These are phyloP conservation scores for Licmophora abbreviata DNA, from an alignment of 108 stramenopile species.

Conservation along the genomic window DNA sequence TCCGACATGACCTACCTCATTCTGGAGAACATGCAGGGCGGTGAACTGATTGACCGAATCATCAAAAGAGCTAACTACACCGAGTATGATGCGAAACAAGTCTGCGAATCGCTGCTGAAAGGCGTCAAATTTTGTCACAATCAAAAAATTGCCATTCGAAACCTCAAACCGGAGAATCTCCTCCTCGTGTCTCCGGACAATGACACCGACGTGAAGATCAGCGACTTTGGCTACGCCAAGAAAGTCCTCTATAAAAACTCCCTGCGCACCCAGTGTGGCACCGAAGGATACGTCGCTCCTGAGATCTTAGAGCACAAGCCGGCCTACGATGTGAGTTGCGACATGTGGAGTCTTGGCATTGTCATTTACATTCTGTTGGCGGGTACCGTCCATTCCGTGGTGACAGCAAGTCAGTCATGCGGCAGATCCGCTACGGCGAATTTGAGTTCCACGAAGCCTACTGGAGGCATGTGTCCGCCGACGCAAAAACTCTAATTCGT, in stretches of 20 bases:
- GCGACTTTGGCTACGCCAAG: constrained; percentile 96
- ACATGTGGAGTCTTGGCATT: constrained; percentile 97
- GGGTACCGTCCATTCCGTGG: constrained; percentile 89
- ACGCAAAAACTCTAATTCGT: constrained; percentile 78
- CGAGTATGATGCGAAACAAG: constrained; percentile 63
- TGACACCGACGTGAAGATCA: constrained; percentile 90
- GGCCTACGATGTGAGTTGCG: constrained; percentile 62
- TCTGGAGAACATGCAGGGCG: constrained; percentile 76
- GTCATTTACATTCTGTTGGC: constrained; percentile 88
- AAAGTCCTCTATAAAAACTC: constrained; percentile 51
- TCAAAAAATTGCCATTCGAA: constrained; percentile 69
- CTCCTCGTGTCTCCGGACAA: constrained; percentile 53
- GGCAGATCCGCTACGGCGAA: constrained; percentile 71
- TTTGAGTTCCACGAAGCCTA: constrained; percentile 77
- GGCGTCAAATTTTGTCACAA: constrained; percentile 82
- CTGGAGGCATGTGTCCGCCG: constrained; percentile 70
- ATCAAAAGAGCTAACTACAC: constrained; percentile 66
- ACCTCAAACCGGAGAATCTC: constrained; percentile 85
- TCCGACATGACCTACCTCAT: constrained; percentile 60
- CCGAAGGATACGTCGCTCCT: constrained; percentile 84
- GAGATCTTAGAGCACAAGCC: constrained; percentile 62
- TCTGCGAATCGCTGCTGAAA: constrained; percentile 45
- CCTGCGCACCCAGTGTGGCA: constrained; percentile 75
- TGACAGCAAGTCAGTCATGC: constrained; percentile 54
- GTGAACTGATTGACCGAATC: constrained; percentile 90